Evolutionary conservation across 345 rosid species (phyloP), one percentile per base, ranked within the genome.

Genomic region (Corchorus olitorius): DNA sequence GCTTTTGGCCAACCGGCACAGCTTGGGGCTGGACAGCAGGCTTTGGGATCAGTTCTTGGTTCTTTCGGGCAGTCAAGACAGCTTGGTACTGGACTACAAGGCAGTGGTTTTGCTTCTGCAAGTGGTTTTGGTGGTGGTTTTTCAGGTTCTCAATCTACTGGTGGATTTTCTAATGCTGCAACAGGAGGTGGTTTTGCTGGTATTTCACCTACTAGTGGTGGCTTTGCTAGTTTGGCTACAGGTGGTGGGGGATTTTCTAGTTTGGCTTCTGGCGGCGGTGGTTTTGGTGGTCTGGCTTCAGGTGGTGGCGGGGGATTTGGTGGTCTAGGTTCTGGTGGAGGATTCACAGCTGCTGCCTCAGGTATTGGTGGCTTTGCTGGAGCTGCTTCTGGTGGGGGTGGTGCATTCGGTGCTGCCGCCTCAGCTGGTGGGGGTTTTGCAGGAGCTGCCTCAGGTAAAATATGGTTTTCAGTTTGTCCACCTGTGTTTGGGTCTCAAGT

Each of bases 61-160:
- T 54, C 97, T 76, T 96, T 96, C 87, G 98, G 99, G 53, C 98
- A 94, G 88, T 92, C 97, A 1, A 88, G 98, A 77, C 98, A 96
- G 86, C 43, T 96, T 11, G 97, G 97, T 71, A 17, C 83, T 75
- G 91, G 92, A 82, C 75, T 87, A 50, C 78, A 94, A 41, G 91
- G 89, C 54, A 77, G 87, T 84, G 89, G 93, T 37, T 84, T 86
- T 81, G 90, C 85, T 76, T 77, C 94, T 78, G 83, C 88, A 12
- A 77, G 85, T 69, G 79, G 88, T 73, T 86, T 90, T 77, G 86
- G 83, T 49, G 84, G 89, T 67, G 90, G 94, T 20, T 84, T 93
- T 81, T 76, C 86, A 20, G 74, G 73, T 81, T 71, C 88, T 64
- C 85, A 85, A 75, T 75, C 93, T 58, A 68, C 85, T 4, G 88